A percentile compares a stretch with the other conserved stretches of the same genome.
Conservation (phyloP, 768 basidiomycete genomes). For the Lentinula raphanica region DNA sequence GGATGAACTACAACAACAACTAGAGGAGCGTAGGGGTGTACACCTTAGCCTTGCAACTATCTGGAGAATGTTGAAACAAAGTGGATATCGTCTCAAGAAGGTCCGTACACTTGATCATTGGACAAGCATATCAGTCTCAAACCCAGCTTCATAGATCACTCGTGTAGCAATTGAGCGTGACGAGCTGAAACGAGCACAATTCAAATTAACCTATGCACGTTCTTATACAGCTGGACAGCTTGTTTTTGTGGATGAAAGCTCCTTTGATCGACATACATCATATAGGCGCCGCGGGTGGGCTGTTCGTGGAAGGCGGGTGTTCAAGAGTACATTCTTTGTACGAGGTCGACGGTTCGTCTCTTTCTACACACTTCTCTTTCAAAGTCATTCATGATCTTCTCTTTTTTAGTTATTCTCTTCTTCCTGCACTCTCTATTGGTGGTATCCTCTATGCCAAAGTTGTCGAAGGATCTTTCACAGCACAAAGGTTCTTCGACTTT, state of each 20-base stretch:
- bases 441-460: slow-evolving; percentile 15
- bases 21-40: background rate
- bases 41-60: background rate
- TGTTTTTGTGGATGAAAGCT: slow-evolving; percentile 6
- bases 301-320: background rate
- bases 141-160: no score
- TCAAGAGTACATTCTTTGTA: background rate
- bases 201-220: no score
- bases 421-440: slow-evolving; percentile 25
- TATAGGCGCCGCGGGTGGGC: background rate
- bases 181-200: no score
- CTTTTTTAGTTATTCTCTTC: slow-evolving; percentile 20
- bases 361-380: background rate
- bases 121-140: no score
- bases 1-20: background rate
- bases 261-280: background rate
- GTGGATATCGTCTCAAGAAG: background rate
- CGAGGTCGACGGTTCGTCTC: background rate
- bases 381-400: background rate
- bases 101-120: no score
- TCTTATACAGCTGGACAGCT: no score
- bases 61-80: no score
- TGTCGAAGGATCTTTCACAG: slow-evolving; percentile 19
- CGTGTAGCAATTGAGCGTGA: no score
- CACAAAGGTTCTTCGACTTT: slow-evolving; percentile 17